Base-by-base conservation (phyloP, 164 flowering plant genomes). In the Aristolochia contorta region DNA sequence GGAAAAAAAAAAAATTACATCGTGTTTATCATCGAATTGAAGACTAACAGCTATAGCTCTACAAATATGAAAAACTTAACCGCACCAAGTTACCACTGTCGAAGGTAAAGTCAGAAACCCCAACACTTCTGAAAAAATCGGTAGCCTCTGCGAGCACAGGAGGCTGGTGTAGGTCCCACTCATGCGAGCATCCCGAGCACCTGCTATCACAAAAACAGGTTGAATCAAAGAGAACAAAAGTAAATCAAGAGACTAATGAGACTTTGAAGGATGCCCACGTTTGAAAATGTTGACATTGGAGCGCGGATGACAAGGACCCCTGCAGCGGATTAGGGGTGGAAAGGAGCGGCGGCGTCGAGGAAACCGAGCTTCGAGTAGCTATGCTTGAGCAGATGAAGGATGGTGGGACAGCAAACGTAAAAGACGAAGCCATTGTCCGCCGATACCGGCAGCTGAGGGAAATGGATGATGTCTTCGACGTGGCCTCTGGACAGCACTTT, bases 161-260 rank as follows among this genome's bases (percentile, higher is more conserved):
- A 21, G 98, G 96, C 37, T 75, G 83, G 71, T 89, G 87, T 37
- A 92, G 90, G 67, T 82, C 74, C 70, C 72, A 63, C 79, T 87
- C 90, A 21, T 83, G 91, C 0, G 88, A 76, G 53, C 96, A 92
- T 12, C 96, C 98, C 1, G 98, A 87, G 72, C 95, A 90, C 67
- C 97, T 90, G 77, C 70, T 61, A 64, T 10, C 62, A 22, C 46
- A 47, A 20, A 50, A 33, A 53, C 50, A 9, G 27, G 18, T 19
- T 3, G 47, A 47, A 8, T 13, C 7, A 1, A 12, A 49, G 21
- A 47, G 10, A 4, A 70, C 43, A 16, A 16, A 24, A 10, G 45
- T 19, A 41, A 9, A 32, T 12, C 30, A 33, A 54, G 25, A 24
- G 27, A 9, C 30, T 37, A 54, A 22, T n/a, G 22, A 14, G 9